Conservation (phyloP, 2,329 filamentous ascomycete species). For the Colletotrichum magnum region DNA sequence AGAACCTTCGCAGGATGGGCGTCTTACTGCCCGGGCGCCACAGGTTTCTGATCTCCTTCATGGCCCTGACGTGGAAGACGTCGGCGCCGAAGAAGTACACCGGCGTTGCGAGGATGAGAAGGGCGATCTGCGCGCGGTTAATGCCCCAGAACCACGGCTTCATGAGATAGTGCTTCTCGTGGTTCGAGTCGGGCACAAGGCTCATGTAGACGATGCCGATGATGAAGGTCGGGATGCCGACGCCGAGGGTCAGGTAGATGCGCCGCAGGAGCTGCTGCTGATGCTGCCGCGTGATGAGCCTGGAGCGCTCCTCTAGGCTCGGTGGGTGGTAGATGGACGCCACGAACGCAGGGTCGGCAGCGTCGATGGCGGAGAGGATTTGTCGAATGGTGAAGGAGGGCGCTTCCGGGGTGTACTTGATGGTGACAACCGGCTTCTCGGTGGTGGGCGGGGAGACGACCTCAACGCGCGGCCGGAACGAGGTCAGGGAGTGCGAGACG, state of each 20-base stretch:
- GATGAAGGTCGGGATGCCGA: slow-evolving; percentile 86
- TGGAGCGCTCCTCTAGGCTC: slow-evolving; percentile 86
- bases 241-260: slow-evolving; percentile 76
- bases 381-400: slow-evolving; percentile 82
- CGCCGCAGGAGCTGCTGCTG: slow-evolving; percentile 77
- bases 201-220: slow-evolving; percentile 95
- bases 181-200: slow-evolving; percentile 74
- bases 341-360: slow-evolving; percentile 75
- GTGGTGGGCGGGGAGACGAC: slow-evolving; percentile 70
- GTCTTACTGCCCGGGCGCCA: slow-evolving; percentile 84
- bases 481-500: slow-evolving; percentile 67
- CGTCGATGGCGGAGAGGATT: slow-evolving; percentile 78
- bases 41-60: slow-evolving; percentile 83
- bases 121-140: slow-evolving; percentile 81
- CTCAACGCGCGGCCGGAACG: slow-evolving; percentile 65
- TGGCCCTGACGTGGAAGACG: slow-evolving; percentile 83
- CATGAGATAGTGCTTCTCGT: slow-evolving; percentile 76
- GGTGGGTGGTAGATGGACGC: slow-evolving; percentile 84
- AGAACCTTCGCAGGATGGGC: slow-evolving; percentile 82
- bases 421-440: slow-evolving; percentile 75
- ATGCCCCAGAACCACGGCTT: slow-evolving; percentile 79
- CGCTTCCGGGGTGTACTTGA: slow-evolving; percentile 78
- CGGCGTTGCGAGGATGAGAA: slow-evolving; percentile 86
- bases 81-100: slow-evolving; percentile 91
- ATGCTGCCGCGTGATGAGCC: slow-evolving; percentile 79